Conservation (phyloP, 306 rosid species). For the Calophaca sinica region DNA sequence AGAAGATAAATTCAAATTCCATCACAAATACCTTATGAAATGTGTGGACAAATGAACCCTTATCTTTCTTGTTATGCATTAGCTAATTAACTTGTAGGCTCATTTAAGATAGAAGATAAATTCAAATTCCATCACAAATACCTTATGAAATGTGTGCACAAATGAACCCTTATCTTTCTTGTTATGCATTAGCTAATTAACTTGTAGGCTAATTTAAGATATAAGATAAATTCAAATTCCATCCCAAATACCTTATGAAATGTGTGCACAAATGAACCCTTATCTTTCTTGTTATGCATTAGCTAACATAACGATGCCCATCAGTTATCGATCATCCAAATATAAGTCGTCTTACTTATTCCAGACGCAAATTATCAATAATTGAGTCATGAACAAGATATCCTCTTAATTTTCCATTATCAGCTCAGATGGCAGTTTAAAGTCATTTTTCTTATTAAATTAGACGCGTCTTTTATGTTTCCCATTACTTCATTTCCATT, state of each 20-base stretch:
- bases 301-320: conserved; percentile 27
- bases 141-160: neutral
- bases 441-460: neutral
- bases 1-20: conserved; percentile 18
- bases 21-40: neutral
- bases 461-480: neutral
- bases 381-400: conserved; percentile 23
- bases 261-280: neutral
- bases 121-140: conserved; percentile 19
- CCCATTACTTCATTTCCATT: neutral
- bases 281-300: conserved; percentile 30
- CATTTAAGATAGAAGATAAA: conserved; percentile 5
- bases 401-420: conserved; percentile 32
- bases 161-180: conserved; percentile 7
- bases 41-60: neutral
- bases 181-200: conserved; percentile 30
- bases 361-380: conserved; percentile 20
- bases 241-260: neutral
- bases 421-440: conserved; percentile 30
- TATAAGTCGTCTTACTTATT: neutral
- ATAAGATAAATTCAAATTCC: conserved; percentile 19
- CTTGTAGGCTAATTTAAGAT: conserved; percentile 26
- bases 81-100: conserved; percentile 34
- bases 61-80: conserved; percentile 30
- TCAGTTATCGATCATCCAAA: conserved; percentile 1